Evolutionary conservation across 1,284 basidiomycete species (phyloP).

Genomic region (Rhodotorula mucilaginosa): DNA sequence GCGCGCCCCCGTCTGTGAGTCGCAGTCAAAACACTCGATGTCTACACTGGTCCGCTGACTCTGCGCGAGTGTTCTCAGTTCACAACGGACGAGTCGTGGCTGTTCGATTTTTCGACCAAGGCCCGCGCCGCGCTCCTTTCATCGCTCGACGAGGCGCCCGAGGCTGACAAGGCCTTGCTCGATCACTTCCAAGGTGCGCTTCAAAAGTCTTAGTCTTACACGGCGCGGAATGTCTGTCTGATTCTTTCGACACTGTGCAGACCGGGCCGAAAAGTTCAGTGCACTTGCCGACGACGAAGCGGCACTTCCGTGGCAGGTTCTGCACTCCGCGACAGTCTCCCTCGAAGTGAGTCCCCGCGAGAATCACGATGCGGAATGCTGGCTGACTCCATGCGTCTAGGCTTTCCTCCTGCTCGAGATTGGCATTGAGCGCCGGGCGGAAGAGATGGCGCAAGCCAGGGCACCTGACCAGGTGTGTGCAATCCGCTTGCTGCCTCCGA

Average conservation of each 20-base stretch:
- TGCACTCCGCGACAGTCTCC: slow-evolving; percentile 66
- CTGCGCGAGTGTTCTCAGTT: slow-evolving; percentile 54
- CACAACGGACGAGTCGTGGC: slow-evolving; percentile 11
- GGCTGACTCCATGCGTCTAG: neutral
- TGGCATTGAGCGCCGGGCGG: slow-evolving; percentile 27
- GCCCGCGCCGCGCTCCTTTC: slow-evolving; percentile 30
- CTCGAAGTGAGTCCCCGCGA: slow-evolving; percentile 60
- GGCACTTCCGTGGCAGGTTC: slow-evolving; percentile 55
- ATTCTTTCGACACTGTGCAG: slow-evolving; percentile 9
- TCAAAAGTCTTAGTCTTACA: neutral
- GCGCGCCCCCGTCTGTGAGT: neutral
- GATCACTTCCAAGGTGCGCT: slow-evolving; percentile 63
- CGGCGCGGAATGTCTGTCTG: neutral
- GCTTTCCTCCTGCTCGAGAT: slow-evolving; percentile 40
- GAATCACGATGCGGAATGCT: neutral
- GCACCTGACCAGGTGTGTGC: slow-evolving; percentile 27
- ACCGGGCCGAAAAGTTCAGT: slow-evolving; percentile 30
- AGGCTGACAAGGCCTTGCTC: slow-evolving; percentile 59
- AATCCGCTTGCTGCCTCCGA: neutral
- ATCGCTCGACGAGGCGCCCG: slow-evolving; percentile 57
- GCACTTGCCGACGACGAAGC: slow-evolving; percentile 27
- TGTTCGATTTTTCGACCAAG: slow-evolving; percentile 13
- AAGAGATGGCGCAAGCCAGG: slow-evolving; percentile 17
- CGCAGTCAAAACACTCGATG: no score
- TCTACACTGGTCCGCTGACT: no score